A percentile compares a stretch with the other conserved stretches of the same genome.
Evolutionary conservation across 75 land plant genomes (phyloP).

Genomic region (Azolla pinnata): DNA sequence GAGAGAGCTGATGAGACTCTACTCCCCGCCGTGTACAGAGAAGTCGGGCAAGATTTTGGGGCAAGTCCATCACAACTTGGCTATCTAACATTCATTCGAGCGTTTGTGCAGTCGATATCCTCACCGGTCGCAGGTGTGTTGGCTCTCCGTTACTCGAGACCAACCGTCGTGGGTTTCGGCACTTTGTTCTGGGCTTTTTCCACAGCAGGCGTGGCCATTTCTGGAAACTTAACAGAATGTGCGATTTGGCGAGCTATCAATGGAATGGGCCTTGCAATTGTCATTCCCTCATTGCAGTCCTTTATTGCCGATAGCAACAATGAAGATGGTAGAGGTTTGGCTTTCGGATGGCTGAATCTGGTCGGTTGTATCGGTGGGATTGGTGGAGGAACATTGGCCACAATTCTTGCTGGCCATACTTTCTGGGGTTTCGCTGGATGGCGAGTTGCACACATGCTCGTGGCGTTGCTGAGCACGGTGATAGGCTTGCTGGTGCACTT

Average conservation of each 20-base stretch:
- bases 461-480: conserved; percentile 60
- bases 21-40: conserved; percentile 92
- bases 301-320: conserved; percentile 84
- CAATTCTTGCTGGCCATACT: conserved; percentile 73
- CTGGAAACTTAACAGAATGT: conserved; percentile 58
- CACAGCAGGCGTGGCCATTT: conserved; percentile 79
- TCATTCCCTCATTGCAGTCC: conserved; percentile 91
- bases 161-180: conserved; percentile 80
- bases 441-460: conserved; percentile 78
- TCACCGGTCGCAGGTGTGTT: conserved; percentile 91
- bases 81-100: conserved; percentile 81
- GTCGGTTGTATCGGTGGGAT: conserved; percentile 83
- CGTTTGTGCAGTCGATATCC: conserved; percentile 74
- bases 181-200: conserved; percentile 92
- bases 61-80: conserved; percentile 90
- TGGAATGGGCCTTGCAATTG: conserved; percentile 96
- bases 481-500: conserved; percentile 69
- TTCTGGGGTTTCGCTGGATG: conserved; percentile 81
- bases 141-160: conserved; percentile 72
- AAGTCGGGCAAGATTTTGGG: conserved; percentile 78
- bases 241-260: conserved; percentile 85
- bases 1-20: conserved; percentile 96
- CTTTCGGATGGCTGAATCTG: conserved; percentile 80
- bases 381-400: conserved; percentile 83
- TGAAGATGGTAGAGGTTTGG: conserved; percentile 71